A percentile compares a stretch with the other conserved stretches of the same genome.
Evolutionary conservation across 306 rosid species (phyloP).

Genomic region (Begonia masoniana): DNA sequence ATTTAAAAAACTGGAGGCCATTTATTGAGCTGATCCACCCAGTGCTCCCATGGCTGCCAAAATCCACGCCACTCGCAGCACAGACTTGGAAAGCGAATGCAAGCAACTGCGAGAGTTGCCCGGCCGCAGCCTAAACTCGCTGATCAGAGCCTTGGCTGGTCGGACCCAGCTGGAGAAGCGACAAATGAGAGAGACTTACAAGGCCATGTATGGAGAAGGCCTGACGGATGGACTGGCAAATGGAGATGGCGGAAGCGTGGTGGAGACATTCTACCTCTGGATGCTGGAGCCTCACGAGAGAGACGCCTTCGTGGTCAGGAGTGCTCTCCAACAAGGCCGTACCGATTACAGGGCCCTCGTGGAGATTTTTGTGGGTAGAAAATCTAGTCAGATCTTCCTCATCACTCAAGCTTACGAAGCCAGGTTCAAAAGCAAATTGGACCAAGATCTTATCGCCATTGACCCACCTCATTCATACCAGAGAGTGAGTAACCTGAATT

Average conservation of each 20-base stretch:
- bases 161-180: conserved; percentile 27
- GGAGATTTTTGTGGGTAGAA: conserved; percentile 50
- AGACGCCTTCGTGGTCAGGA: conserved; percentile 33
- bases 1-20: neutral
- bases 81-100: conserved; percentile 32
- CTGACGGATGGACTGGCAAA: neutral
- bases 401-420: conserved; percentile 43
- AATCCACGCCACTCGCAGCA: conserved; percentile 21
- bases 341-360: conserved; percentile 41
- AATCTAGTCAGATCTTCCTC: conserved; percentile 58
- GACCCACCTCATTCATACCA: conserved; percentile 64
- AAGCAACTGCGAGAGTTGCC: conserved; percentile 42
- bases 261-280: conserved; percentile 38
- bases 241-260: conserved; percentile 18
- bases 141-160: conserved; percentile 29
- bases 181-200: conserved; percentile 34
- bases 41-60: conserved; percentile 13
- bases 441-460: conserved; percentile 53
- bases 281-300: conserved; percentile 54
- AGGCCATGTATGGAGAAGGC: conserved; percentile 42
- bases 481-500: conserved; percentile 28
- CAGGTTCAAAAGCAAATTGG: conserved; percentile 34
- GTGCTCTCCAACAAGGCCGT: conserved; percentile 37
- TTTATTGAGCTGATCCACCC: neutral
- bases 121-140: conserved; percentile 13